phyloP scores from a whole-genome alignment of 805 yeast genomes.

The Kazachstania africana region DNA sequence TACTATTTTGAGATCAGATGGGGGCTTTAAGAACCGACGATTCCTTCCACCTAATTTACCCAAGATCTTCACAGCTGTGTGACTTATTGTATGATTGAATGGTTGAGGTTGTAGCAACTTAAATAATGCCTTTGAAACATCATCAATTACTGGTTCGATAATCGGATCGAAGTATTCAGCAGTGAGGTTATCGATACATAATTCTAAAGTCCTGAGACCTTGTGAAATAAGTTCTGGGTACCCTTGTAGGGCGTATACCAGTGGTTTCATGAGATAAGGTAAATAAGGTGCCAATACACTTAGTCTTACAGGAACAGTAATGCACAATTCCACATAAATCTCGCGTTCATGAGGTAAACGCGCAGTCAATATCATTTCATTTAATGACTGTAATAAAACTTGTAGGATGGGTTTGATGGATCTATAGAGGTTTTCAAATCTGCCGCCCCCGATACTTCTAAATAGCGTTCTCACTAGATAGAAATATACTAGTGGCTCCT shows the following conservation, averaged over 20 bases:
- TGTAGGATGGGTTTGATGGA: conserved; percentile 88
- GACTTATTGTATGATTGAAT: conserved; percentile 88
- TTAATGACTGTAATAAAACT: conserved; percentile 72
- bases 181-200: conserved; percentile 91
- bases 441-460: conserved; percentile 92
- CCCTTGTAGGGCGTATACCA: conserved; percentile 83
- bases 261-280: conserved; percentile 77
- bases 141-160: conserved; percentile 90
- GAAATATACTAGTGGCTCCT: conserved; percentile 85
- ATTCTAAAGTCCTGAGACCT: conserved; percentile 86
- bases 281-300: conserved; percentile 91
- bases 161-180: conserved; percentile 96
- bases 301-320: conserved; percentile 90
- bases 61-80: conserved; percentile 81
- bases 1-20: conserved; percentile 47
- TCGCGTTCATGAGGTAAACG: conserved; percentile 85
- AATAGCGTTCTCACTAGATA: conserved; percentile 79
- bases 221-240: conserved; percentile 86
- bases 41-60: conserved; percentile 97
- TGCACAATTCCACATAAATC: conserved; percentile 85
- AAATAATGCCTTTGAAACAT: conserved; percentile 89
- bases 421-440: conserved; percentile 85
- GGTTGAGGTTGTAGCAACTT: conserved; percentile 85
- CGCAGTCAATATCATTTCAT: conserved; percentile 71
- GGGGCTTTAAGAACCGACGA: conserved; percentile 70